Conservation (phyloP, 2,329 filamentous ascomycete genomes). For the Pseudogymnoascus sp. region DNA sequence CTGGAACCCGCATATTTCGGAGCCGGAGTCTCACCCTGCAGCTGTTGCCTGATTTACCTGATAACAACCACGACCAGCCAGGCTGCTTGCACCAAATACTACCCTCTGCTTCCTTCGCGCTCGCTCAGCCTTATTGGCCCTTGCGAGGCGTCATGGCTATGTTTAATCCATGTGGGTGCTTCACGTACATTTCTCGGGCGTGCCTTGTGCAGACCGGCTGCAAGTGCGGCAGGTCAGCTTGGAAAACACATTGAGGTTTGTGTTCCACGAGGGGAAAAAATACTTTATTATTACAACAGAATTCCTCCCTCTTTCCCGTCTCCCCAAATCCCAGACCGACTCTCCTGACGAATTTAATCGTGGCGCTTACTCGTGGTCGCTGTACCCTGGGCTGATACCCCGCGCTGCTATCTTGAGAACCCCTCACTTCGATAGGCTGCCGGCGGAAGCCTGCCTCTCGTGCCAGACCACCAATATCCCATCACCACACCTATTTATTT, state of each 20-base stretch:
- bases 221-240: background rate
- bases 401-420: slow-evolving; percentile 2
- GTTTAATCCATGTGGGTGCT: background rate
- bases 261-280: background rate
- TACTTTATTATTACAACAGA: background rate
- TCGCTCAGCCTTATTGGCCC: slow-evolving; percentile 2
- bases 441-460: slow-evolving; percentile 2
- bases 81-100: background rate
- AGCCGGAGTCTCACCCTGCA: background rate
- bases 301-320: background rate
- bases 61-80: background rate
- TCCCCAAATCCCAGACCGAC: background rate
- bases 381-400: background rate
- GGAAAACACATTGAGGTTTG: background rate
- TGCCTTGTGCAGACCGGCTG: background rate
- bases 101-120: background rate
- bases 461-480: slow-evolving; percentile 1
- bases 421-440: slow-evolving; percentile 6
- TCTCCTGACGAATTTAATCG: background rate
- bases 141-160: background rate
- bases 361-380: background rate
- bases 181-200: background rate
- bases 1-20: background rate
- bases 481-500: slow-evolving; percentile 8
- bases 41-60: background rate